Percentiles rank a stretch among this genome's conserved stretches.
These are phyloP conservation scores for Vitis hybrid DNA, from an alignment of 177 flowering plant genomes.

Conservation along the genomic window DNA sequence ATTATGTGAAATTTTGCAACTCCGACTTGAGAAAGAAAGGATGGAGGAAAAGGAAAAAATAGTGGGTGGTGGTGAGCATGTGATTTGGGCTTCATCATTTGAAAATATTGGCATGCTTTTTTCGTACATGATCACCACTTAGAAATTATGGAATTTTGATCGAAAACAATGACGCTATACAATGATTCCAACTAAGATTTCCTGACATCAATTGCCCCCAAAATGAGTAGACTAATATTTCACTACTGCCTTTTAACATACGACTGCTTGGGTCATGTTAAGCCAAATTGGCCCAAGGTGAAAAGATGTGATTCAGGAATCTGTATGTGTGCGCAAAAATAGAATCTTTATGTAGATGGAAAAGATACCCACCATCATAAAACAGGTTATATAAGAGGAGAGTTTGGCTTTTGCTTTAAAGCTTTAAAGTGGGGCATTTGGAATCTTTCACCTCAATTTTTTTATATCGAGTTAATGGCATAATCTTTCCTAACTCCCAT, in stretches of 20 bases:
- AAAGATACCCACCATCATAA: slow-evolving; percentile 7
- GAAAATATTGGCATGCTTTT: neutral
- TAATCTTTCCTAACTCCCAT: slow-evolving; percentile 13
- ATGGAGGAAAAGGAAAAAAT: neutral
- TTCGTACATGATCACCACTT: slow-evolving; percentile 3
- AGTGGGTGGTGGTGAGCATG: neutral
- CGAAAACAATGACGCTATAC: neutral
- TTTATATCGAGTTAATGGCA: neutral
- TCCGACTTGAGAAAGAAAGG: neutral
- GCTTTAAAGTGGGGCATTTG: slow-evolving; percentile 6
- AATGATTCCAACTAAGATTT: neutral
- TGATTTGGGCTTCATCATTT: neutral
- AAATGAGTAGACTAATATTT: too few species aligned
- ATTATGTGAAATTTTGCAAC: neutral
- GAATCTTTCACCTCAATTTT: neutral
- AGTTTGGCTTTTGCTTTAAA: slow-evolving; percentile 13
- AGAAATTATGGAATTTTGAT: neutral
- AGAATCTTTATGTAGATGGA: neutral
- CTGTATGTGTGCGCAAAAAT: too few species aligned
- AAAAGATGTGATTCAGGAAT: too few species aligned
- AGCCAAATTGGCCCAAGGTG: too few species aligned
- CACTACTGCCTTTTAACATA: too few species aligned
- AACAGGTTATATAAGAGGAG: slow-evolving; percentile 8
- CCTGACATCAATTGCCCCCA: too few species aligned
- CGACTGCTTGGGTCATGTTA: too few species aligned